These are phyloP conservation scores for Pythium vanterpoolii DNA, from an alignment of 352 stramenopile genomes.

Conservation along the genomic window DNA sequence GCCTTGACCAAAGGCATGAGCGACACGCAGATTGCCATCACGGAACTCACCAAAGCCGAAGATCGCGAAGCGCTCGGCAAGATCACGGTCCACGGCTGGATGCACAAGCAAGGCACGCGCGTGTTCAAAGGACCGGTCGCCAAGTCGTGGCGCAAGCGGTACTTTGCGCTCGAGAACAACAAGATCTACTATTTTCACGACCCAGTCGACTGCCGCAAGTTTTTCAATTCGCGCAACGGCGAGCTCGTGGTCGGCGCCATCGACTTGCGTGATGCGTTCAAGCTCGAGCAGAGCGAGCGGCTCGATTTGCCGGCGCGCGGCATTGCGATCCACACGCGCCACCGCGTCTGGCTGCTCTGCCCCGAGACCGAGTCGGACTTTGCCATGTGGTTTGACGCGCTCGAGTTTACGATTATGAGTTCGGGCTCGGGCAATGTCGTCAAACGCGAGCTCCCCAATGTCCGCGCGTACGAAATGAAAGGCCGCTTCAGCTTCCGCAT, in stretches of 20 bases:
- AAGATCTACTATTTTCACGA: constrained; percentile 91
- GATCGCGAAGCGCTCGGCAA: constrained; percentile 46
- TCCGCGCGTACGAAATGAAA: constrained; percentile 90
- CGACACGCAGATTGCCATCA: constrained; percentile 54
- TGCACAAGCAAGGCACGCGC: constrained; percentile 89
- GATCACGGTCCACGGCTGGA: constrained; percentile 86
- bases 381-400: constrained; percentile 81
- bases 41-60: constrained; percentile 61
- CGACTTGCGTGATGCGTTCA: constrained; percentile 81
- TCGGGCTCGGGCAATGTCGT: constrained; percentile 84
- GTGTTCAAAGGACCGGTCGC: constrained; percentile 84
- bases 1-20: constrained; percentile 15
- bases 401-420: constrained; percentile 74
- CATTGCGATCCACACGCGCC: constrained; percentile 82
- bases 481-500: constrained; percentile 74
- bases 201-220: constrained; percentile 81
- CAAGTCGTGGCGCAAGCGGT: constrained; percentile 85
- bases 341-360: constrained; percentile 83
- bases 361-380: constrained; percentile 84
- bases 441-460: constrained; percentile 82
- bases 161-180: constrained; percentile 83
- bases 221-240: constrained; percentile 82
- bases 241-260: constrained; percentile 79
- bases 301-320: constrained; percentile 83
- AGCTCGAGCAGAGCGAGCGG: constrained; percentile 74